A percentile compares a stretch with the other conserved stretches of the same genome.
Evolutionary conservation across 2,329 filamentous ascomycete species (phyloP).

Genomic region (Xenoacremonium recifei): DNA sequence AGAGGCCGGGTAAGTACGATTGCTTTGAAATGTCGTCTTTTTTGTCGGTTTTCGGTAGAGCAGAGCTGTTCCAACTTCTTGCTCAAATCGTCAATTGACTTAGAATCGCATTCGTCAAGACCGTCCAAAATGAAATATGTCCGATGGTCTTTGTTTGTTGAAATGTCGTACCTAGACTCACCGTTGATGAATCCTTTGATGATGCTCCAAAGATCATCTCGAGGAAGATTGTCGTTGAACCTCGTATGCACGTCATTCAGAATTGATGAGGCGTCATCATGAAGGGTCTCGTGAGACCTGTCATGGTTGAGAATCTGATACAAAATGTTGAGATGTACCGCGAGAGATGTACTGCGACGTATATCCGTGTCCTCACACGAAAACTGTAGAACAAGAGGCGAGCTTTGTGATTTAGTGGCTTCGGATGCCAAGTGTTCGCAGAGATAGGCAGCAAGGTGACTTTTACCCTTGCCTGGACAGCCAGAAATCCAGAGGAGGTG

Average conservation of each 20-base stretch:
- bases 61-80: not conserved
- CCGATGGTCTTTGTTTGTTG: too few species aligned
- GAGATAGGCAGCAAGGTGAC: not conserved
- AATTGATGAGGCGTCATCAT: not conserved
- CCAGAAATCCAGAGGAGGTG: not conserved
- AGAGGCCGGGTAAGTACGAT: not conserved
- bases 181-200: not conserved
- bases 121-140: not conserved
- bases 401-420: not conserved
- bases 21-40: not conserved
- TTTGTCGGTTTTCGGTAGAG: not conserved
- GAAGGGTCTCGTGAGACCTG: not conserved
- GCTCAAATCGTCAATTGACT: not conserved
- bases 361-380: not conserved
- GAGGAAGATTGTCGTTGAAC: not conserved
- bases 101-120: not conserved
- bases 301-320: not conserved
- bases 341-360: not conserved
- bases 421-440: not conserved
- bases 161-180: too few species aligned
- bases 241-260: not conserved
- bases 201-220: not conserved
- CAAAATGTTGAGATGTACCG: not conserved
- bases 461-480: not conserved
- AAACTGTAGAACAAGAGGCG: not conserved